Conservation (phyloP, 148 eudicot species). For the Dianthus caryophyllus region DNA sequence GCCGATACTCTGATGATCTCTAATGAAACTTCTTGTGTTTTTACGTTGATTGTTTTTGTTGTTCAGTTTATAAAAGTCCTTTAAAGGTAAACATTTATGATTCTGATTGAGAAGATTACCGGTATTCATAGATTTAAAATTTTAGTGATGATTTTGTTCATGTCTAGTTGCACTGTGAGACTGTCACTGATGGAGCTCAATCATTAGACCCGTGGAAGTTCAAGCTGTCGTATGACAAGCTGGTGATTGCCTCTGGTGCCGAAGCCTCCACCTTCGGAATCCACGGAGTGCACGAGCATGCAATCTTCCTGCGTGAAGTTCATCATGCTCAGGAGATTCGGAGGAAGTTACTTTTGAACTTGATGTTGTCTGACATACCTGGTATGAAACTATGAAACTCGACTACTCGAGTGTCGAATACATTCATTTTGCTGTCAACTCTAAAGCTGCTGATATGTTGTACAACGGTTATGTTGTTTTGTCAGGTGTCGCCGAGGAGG, state of each 20-base stretch:
- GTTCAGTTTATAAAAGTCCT: too few relatives aligned
- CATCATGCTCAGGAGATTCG: conserved; percentile 96
- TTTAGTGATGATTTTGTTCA: background rate
- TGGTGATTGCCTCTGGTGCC: conserved; percentile 86
- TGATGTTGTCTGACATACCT: conserved; percentile 95
- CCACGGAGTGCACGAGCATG: conserved; percentile 76
- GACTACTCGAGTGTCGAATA: background rate
- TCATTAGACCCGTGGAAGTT: conserved; percentile 73
- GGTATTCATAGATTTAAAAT: background rate
- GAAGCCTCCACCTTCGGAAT: conserved; percentile 88
- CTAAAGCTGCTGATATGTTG: background rate
- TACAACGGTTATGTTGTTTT: conserved; percentile 17
- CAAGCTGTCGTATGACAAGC: conserved; percentile 75
- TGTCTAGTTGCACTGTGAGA: conserved; percentile 71
- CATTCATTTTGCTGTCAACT: background rate
- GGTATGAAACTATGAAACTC: conserved; percentile 53
- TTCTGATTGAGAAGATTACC: too few relatives aligned
- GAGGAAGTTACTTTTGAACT: conserved; percentile 75
- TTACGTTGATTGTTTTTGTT: too few relatives aligned
- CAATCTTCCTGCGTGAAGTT: conserved; percentile 90
- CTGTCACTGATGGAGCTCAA: conserved; percentile 57
- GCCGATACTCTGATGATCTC: too few relatives aligned
- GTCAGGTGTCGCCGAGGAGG: conserved; percentile 77
- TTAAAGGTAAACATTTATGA: too few relatives aligned
- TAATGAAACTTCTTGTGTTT: too few relatives aligned